Evolutionary conservation across 2,329 filamentous ascomycete genomes (phyloP), one percentile per base, ranked within the genome.

Genomic region (Aspergillus arachidicola): DNA sequence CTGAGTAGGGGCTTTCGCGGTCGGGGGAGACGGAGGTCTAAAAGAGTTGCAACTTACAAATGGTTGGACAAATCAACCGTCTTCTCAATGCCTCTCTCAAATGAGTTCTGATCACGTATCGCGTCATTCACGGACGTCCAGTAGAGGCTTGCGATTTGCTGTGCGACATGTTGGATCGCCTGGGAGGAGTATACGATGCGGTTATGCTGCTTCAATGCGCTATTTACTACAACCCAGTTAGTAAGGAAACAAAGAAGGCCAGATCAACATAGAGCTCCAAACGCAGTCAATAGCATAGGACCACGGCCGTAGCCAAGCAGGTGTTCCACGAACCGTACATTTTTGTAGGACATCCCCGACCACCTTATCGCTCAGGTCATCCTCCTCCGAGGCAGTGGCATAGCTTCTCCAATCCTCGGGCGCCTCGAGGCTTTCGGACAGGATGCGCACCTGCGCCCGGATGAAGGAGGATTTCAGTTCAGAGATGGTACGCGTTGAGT

Each of bases 71-170:
- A 63, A 66, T 81, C 79, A 14, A 74, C 69, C 4, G 75, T 78
- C 59, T 72, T 75, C 55, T 79, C 78, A 14, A 82, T 68, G 1
- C 73, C 73, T 21, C 66, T 72, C 45, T 66, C 66, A 41, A 73
- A 66, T 3, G 69, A 63, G 38, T 63, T 65, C 55, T 66, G 66
- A 38, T 62, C 71, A 19, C 69, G 71, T 10, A 70, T 66, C 21
- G 76, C 77, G 26, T 76, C 77, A 16, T 74, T 79, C 36, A 82
- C 80, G 0, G 80, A 74, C n/a, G 81, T 77, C 84, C 84, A 86
- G 70, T 86, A 86, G 30, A 86, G 72, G 28, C 76, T 79, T 68
- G 85, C 81, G 65, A 87, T 85, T 70, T 86, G 84, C 64, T 84
- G 81, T 23, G 84, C 83, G 58, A 86, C 79, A 74, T 86, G 83